Base-by-base conservation (phyloP, 352 stramenopile species). In the Sclerospora graminicola region DNA sequence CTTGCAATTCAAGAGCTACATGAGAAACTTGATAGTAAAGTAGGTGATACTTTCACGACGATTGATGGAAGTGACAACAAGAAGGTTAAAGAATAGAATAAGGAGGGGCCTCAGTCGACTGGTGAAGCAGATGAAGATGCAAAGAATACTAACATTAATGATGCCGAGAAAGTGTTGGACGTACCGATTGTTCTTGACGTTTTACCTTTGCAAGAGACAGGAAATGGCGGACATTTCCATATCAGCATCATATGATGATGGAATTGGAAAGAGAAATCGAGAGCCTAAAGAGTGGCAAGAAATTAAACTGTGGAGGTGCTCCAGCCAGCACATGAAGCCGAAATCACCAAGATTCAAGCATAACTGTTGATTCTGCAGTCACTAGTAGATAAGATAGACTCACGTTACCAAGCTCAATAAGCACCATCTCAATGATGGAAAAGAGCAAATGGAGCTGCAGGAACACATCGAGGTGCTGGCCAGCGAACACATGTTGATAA, bases 21-120 rank as follows among this genome's bases (percentile, higher is more conserved):
- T 8, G 21, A 42, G 0, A 37, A 57, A 43, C 23, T 70, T 3
- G 51, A 69, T 14, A 43, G 30, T 24, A n/a, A n/a, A n/a, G n/a
- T n/a, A n/a, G n/a, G n/a, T n/a, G n/a, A n/a, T n/a, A n/a, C n/a
- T n/a, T n/a, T n/a, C n/a, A n/a, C n/a, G n/a, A 8, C 29, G 16
- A 41, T 10, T 21, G 43, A 15, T 35, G 34, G 13, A 38, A 36
- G 18, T 11, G 28, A 8, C 14, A 14, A n/a, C 11, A 33, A 39
- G 4, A 8, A 18, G 18, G 10, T 28, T 24, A n/a, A n/a, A n/a
- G n/a, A n/a, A n/a, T n/a, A n/a, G n/a, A n/a, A n/a, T n/a, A n/a
- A n/a, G n/a, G n/a, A n/a, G n/a, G n/a, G n/a, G n/a, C n/a, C n/a
- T n/a, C n/a, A n/a, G n/a, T n/a, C n/a, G n/a, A n/a, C n/a, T n/a